Evolutionary conservation across 208 protist genomes (phyloP).

Genomic region (Crithidia acanthocephali): DNA sequence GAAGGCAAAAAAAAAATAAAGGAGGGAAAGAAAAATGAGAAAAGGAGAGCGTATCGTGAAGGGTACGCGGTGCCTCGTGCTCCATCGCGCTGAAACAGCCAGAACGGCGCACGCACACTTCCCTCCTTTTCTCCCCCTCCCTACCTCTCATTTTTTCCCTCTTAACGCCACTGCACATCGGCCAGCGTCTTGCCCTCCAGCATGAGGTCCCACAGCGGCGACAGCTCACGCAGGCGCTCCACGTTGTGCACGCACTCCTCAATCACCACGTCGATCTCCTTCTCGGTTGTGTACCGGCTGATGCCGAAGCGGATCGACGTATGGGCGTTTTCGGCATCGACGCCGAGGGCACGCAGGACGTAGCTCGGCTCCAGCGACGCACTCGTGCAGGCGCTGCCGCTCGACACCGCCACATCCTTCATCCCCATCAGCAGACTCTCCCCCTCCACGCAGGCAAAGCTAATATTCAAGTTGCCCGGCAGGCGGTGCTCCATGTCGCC

Average conservation of each 20-base stretch:
- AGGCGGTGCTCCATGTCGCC: slow-evolving; percentile 93
- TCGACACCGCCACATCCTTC: slow-evolving; percentile 96
- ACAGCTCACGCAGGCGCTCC: slow-evolving; percentile 97
- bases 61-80: no score
- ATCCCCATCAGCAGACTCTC: slow-evolving; percentile 99
- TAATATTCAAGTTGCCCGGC: slow-evolving; percentile 98
- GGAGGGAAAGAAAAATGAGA: slow-evolving; percentile 6
- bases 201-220: slow-evolving; percentile 98
- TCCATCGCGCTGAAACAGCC: no score
- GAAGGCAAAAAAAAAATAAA: slow-evolving; percentile 28
- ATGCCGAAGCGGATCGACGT: slow-evolving; percentile 99
- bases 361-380: slow-evolving; percentile 99
- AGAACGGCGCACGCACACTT: no score
- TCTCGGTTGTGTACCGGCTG: slow-evolving; percentile 98
- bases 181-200: slow-evolving; percentile 96
- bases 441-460: slow-evolving; percentile 99
- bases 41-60: no score
- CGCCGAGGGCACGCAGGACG: slow-evolving; percentile 98
- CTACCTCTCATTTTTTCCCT: not conserved
- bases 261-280: slow-evolving; percentile 94
- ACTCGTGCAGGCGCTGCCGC: slow-evolving; percentile 99
- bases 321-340: slow-evolving; percentile 98
- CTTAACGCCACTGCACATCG: slow-evolving; percentile 87
- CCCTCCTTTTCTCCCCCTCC: not conserved
- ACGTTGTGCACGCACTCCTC: slow-evolving; percentile 93